These are phyloP conservation scores for Cystofilobasidium capitatum DNA, from an alignment of 768 basidiomycete genomes.

Conservation along the genomic window DNA sequence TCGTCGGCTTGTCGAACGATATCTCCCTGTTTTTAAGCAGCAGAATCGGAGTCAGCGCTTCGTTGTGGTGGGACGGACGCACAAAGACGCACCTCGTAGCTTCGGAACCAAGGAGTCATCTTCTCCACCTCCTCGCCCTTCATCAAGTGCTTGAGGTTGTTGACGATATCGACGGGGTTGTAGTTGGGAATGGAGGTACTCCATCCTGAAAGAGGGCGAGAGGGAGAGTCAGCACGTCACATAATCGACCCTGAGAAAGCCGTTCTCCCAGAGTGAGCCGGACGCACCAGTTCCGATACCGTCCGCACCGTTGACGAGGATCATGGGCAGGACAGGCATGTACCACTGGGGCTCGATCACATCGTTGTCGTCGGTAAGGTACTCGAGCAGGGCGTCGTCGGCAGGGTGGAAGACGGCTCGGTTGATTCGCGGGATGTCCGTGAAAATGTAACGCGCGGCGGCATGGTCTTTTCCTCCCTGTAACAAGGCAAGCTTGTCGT, in stretches of 20 bases:
- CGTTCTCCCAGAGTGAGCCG: too few relatives aligned
- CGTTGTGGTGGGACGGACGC: too few relatives aligned
- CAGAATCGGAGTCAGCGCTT: neutral
- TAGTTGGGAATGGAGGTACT: conserved; percentile 84
- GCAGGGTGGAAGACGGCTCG: conserved; percentile 66
- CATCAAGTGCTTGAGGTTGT: conserved; percentile 79
- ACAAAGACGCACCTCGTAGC: conserved; percentile 49
- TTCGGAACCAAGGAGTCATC: conserved; percentile 97
- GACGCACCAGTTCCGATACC: conserved; percentile 87
- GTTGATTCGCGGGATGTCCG: conserved; percentile 62
- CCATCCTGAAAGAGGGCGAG: conserved; percentile 56
- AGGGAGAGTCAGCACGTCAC: neutral
- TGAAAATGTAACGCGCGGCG: conserved; percentile 91
- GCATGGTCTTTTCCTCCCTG: conserved; percentile 94
- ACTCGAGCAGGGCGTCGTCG: conserved; percentile 76
- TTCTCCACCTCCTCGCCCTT: conserved; percentile 65
- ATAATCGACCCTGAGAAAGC: neutral
- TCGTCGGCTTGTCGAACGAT: conserved; percentile 27
- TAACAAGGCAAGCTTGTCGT: neutral
- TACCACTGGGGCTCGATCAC: conserved; percentile 91
- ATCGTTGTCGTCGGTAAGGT: conserved; percentile 74
- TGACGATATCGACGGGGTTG: conserved; percentile 83
- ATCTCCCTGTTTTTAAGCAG: conserved; percentile 12
- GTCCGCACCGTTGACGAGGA: conserved; percentile 87
- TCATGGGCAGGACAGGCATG: conserved; percentile 75